phyloP scores from a whole-genome alignment of 176 grass and related monocot genomes.

The Eleusine coracana region DNA sequence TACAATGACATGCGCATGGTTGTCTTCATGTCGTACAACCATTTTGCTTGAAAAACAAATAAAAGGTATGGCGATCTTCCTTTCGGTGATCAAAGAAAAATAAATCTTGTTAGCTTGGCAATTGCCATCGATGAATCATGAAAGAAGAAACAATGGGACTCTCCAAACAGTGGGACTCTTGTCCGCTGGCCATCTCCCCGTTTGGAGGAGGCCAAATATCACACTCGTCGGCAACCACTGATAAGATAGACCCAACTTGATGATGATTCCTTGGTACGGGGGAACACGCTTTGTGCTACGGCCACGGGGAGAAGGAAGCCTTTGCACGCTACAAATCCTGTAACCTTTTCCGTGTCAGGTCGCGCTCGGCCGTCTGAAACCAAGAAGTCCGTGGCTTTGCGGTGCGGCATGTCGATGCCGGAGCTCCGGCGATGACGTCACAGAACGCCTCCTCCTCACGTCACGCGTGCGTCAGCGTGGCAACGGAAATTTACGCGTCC shows the following conservation, averaged over 20 bases:
- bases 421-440: conserved; percentile 1
- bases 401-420: background rate
- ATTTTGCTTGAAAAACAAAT: background rate
- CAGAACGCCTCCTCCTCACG: background rate
- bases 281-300: background rate
- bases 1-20: background rate
- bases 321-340: background rate
- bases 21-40: background rate
- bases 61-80: no score
- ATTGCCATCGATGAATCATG: background rate
- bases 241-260: background rate
- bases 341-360: background rate
- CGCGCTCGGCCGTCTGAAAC: background rate
- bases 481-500: background rate
- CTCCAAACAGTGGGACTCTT: no score
- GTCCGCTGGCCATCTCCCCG: no score
- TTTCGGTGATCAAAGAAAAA: no score
- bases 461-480: background rate
- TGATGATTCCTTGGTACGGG: background rate
- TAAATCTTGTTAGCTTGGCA: background rate
- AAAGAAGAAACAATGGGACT: background rate
- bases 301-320: background rate
- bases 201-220: background rate
- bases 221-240: background rate
- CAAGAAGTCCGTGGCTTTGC: background rate